Conservation (phyloP, 2,329 filamentous ascomycete genomes). For the Bipolaris oryzae region DNA sequence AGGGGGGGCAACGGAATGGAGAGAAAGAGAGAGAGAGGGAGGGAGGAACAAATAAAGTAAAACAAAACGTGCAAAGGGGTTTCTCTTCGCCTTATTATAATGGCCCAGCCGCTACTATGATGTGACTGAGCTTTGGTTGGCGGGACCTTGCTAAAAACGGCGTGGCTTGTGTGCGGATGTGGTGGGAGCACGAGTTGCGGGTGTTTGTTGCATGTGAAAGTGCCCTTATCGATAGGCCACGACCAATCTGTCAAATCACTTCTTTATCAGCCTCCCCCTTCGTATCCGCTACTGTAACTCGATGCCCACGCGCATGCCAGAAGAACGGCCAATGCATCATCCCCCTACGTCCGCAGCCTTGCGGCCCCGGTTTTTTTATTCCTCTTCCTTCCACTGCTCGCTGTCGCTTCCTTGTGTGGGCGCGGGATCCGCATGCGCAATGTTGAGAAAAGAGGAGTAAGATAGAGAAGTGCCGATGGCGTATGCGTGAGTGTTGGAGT, state of each 20-base stretch:
- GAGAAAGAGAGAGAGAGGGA: neutral
- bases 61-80: conserved; percentile 4
- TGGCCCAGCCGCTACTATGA: conserved; percentile 18
- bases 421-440: neutral
- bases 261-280: neutral
- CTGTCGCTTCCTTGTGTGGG: conserved; percentile 3
- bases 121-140: conserved; percentile 25
- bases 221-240: conserved; percentile 28
- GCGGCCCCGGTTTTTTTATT: neutral
- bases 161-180: conserved; percentile 17
- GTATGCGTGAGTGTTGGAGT: no score
- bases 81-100: conserved; percentile 34
- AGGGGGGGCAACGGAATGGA: conserved; percentile 12
- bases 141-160: conserved; percentile 31
- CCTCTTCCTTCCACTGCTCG: neutral
- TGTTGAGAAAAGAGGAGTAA: conserved; percentile 6
- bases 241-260: neutral
- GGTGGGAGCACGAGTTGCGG: neutral
- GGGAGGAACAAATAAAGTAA: conserved; percentile 17
- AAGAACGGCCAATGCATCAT: neutral
- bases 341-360: neutral
- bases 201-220: conserved; percentile 36
- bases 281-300: neutral
- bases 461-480: neutral
- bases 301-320: neutral